These are phyloP conservation scores for Euphorbia corollata DNA, from an alignment of 441 rosid genomes.

Conservation along the genomic window DNA sequence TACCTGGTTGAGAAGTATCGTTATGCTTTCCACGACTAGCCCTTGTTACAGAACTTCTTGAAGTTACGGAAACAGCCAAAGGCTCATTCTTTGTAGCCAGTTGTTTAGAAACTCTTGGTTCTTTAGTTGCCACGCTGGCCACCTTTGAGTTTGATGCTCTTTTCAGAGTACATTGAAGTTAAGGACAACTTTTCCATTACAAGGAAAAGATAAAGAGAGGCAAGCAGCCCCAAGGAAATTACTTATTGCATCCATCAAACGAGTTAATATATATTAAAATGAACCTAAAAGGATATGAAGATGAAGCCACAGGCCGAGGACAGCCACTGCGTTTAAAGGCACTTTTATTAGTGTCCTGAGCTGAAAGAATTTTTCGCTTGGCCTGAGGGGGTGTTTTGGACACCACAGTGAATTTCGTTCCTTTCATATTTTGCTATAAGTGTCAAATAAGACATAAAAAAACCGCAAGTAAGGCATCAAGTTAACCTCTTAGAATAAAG, in stretches of 20 bases:
- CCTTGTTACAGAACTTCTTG: slow-evolving; percentile 27
- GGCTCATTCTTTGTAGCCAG: slow-evolving; percentile 37
- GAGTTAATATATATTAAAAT: slow-evolving; percentile 1
- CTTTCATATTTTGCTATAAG: background rate
- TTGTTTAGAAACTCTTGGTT: slow-evolving; percentile 37
- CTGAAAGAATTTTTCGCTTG: slow-evolving; percentile 48
- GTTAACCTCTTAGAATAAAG: background rate
- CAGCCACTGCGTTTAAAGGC: slow-evolving; percentile 65
- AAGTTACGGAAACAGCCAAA: slow-evolving; percentile 23
- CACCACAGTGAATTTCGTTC: slow-evolving; percentile 16
- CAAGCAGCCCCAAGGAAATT: background rate
- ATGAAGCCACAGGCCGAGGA: slow-evolving; percentile 46
- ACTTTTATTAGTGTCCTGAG: slow-evolving; percentile 46
- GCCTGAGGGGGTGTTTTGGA: slow-evolving; percentile 35
- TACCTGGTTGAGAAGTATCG: slow-evolving; percentile 50
- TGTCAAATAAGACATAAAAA: background rate
- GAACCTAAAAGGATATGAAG: slow-evolving; percentile 73
- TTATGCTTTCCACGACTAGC: slow-evolving; percentile 33
- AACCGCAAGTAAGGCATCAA: slow-evolving; percentile 4
- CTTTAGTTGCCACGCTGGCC: slow-evolving; percentile 37
- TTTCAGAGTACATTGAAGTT: slow-evolving; percentile 56
- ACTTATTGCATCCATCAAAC: no score
- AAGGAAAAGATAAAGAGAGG: slow-evolving; percentile 9
- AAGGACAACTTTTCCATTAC: slow-evolving; percentile 42
- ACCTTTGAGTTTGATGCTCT: slow-evolving; percentile 42